phyloP scores from a whole-genome alignment of 345 rosid genomes.

The Eutrema yunnanense region DNA sequence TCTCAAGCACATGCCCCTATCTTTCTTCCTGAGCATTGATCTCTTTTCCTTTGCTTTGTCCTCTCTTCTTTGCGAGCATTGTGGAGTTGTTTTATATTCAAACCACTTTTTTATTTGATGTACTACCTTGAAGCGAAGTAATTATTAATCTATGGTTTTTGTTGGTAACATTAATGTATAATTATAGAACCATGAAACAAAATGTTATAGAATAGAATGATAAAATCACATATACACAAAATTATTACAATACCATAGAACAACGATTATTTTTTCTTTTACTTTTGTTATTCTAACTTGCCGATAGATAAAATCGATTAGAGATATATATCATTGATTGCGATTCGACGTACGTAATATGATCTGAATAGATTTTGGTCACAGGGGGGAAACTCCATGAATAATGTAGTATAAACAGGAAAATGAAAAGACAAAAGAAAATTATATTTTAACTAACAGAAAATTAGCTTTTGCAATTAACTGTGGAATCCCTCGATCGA shows the following conservation, averaged over 20 bases:
- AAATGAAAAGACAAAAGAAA: no score
- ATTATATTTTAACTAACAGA: not conserved
- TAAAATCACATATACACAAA: not conserved
- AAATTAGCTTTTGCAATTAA: not conserved
- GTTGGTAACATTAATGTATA: not conserved
- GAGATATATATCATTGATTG: no score
- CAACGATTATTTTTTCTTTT: no score
- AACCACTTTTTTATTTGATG: not conserved
- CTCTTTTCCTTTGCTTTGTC: not conserved
- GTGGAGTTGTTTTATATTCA: constrained; percentile 27
- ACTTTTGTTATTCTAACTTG: not conserved
- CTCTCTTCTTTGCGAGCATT: constrained; percentile 20
- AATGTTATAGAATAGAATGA: not conserved
- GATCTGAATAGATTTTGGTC: not conserved
- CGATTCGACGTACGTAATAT: not conserved
- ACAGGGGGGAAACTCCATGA: not conserved
- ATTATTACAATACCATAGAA: not conserved
- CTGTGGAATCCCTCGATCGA: not conserved
- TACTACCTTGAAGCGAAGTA: constrained; percentile 9
- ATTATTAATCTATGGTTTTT: not conserved
- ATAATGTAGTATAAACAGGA: not conserved
- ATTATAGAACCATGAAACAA: not conserved
- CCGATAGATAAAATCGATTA: not conserved
- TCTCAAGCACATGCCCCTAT: constrained; percentile 25
- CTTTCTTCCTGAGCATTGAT: constrained; percentile 15